Evolutionary conservation across 306 rosid genomes (phyloP), one percentile per base, ranked within the genome.

Genomic region (Hippophae gyantsensis): DNA sequence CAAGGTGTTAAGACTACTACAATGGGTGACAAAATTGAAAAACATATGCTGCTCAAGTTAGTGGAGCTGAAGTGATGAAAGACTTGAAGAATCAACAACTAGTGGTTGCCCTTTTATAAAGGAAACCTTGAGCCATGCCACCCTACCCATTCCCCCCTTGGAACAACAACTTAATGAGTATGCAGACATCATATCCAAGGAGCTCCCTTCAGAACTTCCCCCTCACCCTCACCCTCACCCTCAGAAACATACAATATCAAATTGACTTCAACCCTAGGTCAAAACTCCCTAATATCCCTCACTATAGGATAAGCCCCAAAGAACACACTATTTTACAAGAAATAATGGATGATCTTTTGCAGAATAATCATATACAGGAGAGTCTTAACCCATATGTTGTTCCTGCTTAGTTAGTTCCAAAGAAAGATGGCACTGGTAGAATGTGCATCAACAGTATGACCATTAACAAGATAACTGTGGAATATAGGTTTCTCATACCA

Each of bases 401-500:
- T n/a, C 18, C 25, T 3, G 6, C 18, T 9, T 12, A 10, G 3
- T 49, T 49, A 8, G 13, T 12, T 7, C 53, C 53, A 9, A 49
- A 49, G 13, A 49, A 49, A 11, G 53, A 11, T 11, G 18, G 53
- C 6, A 7, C 4, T 1, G 2, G 53, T 10, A 10, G 53, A 0
- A 49, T 49, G 53, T 49, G 13, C n/a, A 14, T 49, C 2, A 14
- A 6, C 6, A 49, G 13, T 14, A 49, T 2, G 53, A n/a, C 53
- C n/a, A 49, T n/a, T 14, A 49, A 49, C 53, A 49, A 49, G 53
- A 49, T 49, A 49, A 49, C 53, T 49, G n/a, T 49, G 13, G n/a
- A 49, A 6, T 49, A 49, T 14, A 49, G 25, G 2, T 49, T 49
- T 14, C 53, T 14, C 12, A 49, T 49, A 1, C 18, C 53, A 11